Conservation (phyloP, 139 green algal genomes). For the Zygnema circumcarinatum region DNA sequence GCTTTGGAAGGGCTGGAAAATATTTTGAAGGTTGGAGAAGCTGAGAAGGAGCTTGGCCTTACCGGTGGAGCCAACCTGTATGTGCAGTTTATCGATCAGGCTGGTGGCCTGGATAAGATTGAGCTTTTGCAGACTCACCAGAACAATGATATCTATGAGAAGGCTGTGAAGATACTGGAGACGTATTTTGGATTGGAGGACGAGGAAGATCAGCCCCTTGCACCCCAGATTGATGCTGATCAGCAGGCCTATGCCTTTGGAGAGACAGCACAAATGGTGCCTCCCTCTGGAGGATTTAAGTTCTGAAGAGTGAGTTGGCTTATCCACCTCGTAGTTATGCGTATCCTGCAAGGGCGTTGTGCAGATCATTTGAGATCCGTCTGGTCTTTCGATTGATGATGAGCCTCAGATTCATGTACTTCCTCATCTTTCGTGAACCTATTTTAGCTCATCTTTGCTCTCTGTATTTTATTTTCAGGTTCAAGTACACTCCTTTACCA, state of each 20-base stretch:
- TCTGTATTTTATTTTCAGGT: background rate
- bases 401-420: background rate
- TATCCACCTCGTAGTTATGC: background rate
- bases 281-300: slow-evolving; percentile 72
- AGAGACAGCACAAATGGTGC: slow-evolving; percentile 46
- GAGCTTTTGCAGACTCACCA: slow-evolving; percentile 94
- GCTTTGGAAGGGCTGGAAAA: slow-evolving; percentile 98
- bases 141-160: slow-evolving; percentile 98
- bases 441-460: background rate
- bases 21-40: slow-evolving; percentile 95
- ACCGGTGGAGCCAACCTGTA: slow-evolving; percentile 81
- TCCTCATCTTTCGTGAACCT: background rate
- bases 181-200: slow-evolving; percentile 94
- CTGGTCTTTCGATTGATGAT: no score
- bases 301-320: slow-evolving; percentile 59
- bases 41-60: slow-evolving; percentile 73
- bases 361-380: no score
- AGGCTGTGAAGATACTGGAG: slow-evolving; percentile 91
- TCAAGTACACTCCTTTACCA: background rate
- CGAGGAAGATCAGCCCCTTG: slow-evolving; percentile 94
- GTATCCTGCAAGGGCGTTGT: no score
- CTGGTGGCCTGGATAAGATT: slow-evolving; percentile 98
- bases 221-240: slow-evolving; percentile 71
- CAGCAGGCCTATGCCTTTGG: slow-evolving; percentile 62
- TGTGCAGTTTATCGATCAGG: slow-evolving; percentile 90